phyloP scores from a whole-genome alignment of 176 grass and related monocot species.

The Cocos nucifera region DNA sequence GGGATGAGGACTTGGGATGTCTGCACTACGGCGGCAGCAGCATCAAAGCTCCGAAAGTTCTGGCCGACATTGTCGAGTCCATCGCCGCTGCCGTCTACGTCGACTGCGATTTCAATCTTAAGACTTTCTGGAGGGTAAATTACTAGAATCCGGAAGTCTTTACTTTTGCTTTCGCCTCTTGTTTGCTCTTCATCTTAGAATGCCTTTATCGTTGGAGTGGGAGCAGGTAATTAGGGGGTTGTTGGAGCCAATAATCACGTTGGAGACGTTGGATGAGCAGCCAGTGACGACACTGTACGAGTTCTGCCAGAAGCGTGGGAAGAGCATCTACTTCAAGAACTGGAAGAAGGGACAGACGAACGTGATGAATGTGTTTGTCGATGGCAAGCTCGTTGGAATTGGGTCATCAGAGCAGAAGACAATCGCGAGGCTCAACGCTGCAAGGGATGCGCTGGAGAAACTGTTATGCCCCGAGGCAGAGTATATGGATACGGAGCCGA shows the following conservation, averaged over 20 bases:
- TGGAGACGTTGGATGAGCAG: constrained; percentile 66
- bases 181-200: background rate
- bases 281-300: constrained; percentile 55
- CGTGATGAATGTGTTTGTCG: constrained; percentile 49
- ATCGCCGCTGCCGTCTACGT: constrained; percentile 61
- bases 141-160: no score
- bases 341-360: constrained; percentile 41
- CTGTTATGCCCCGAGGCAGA: background rate
- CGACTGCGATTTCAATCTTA: constrained; percentile 70
- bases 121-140: constrained; percentile 63
- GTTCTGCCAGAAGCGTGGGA: constrained; percentile 64
- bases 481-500: constrained; percentile 11
- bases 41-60: constrained; percentile 58
- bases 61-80: constrained; percentile 72
- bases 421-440: constrained; percentile 74
- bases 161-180: background rate
- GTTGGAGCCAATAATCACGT: constrained; percentile 67
- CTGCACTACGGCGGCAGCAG: constrained; percentile 42
- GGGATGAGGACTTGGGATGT: constrained; percentile 20
- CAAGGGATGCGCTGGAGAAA: constrained; percentile 60
- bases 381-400: constrained; percentile 40
- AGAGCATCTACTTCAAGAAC: constrained; percentile 37
- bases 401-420: constrained; percentile 60
- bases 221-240: constrained; percentile 47
- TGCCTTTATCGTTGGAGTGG: background rate